phyloP scores from a whole-genome alignment of 2,329 filamentous ascomycete genomes.

The Phyllachora maydis region DNA sequence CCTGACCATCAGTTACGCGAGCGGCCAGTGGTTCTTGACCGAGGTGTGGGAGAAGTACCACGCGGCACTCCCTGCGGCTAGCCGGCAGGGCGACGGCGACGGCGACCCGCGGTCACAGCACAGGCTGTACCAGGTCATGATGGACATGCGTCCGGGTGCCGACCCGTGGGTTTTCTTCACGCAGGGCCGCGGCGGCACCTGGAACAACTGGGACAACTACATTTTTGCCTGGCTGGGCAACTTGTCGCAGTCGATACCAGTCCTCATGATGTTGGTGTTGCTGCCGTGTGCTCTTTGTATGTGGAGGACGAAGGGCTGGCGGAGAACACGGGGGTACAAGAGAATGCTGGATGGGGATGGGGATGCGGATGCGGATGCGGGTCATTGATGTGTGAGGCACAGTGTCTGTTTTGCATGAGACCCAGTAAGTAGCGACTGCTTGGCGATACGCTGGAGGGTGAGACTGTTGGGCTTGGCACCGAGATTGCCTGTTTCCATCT shows the following conservation, averaged over 20 bases:
- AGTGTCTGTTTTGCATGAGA: no score
- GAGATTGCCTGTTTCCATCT: no score
- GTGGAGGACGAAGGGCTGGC: no score
- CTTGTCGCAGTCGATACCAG: slow-evolving; percentile 5
- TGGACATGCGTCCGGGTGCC: slow-evolving; percentile 6
- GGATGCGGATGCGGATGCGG: no score
- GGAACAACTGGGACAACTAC: slow-evolving; percentile 8
- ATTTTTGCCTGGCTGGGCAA: slow-evolving; percentile 8
- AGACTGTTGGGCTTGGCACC: no score
- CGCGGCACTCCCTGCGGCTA: slow-evolving; percentile 4
- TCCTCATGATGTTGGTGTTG: slow-evolving; percentile 2
- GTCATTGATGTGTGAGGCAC: no score
- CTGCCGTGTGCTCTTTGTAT: no score
- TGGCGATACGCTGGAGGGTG: no score
- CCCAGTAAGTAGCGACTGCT: no score
- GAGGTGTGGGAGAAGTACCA: slow-evolving; percentile 9
- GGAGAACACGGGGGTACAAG: no score
- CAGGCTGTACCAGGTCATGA: slow-evolving; percentile 7
- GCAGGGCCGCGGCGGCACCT: slow-evolving; percentile 7
- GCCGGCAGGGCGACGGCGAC: no score
- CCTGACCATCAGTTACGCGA: slow-evolving; percentile 7
- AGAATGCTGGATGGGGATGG: no score
- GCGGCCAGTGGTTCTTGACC: slow-evolving; percentile 9
- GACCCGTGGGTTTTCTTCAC: slow-evolving; percentile 8
- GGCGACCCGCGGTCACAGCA: slow-evolving; percentile 4